Evolutionary conservation across 345 rosid genomes (phyloP).

Genomic region (Jatropha curcas): DNA sequence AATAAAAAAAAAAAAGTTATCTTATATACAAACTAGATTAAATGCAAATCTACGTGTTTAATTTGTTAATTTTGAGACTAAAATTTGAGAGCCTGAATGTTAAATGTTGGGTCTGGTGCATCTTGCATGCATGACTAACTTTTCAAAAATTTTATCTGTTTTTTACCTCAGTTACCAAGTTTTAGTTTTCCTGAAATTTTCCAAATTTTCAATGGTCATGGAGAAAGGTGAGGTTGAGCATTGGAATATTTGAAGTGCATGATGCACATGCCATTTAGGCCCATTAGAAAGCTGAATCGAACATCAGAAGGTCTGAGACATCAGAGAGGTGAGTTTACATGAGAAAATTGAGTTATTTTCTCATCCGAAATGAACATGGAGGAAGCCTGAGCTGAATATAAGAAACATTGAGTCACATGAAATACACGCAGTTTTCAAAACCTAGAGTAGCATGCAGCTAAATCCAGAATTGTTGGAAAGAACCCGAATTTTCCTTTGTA

Average conservation of each 20-base stretch:
- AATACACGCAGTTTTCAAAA: not conserved
- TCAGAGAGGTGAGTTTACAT: not conserved
- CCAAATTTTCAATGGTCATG: not conserved
- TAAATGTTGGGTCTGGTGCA: not conserved
- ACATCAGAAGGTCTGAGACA: not conserved
- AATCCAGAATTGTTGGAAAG: not conserved
- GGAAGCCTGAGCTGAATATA: not conserved
- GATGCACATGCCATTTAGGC: not conserved
- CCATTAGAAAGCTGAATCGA: not conserved
- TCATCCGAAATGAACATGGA: not conserved
- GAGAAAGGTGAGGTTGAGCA: not conserved
- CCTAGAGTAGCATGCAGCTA: slow-evolving; percentile 12
- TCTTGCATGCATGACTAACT: not conserved
- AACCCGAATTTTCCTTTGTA: not conserved
- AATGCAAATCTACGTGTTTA: not conserved
- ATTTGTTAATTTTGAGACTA: not conserved
- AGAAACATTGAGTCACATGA: not conserved
- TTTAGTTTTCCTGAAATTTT: not conserved
- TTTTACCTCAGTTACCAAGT: not conserved
- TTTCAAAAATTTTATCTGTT: not conserved
- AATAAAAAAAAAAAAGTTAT: not conserved
- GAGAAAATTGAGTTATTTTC: not conserved
- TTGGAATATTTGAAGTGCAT: not conserved
- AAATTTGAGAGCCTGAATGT: not conserved
- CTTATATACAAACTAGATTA: not conserved